Evolutionary conservation across 345 rosid genomes (phyloP).

Genomic region (Nephelium lappaceum): DNA sequence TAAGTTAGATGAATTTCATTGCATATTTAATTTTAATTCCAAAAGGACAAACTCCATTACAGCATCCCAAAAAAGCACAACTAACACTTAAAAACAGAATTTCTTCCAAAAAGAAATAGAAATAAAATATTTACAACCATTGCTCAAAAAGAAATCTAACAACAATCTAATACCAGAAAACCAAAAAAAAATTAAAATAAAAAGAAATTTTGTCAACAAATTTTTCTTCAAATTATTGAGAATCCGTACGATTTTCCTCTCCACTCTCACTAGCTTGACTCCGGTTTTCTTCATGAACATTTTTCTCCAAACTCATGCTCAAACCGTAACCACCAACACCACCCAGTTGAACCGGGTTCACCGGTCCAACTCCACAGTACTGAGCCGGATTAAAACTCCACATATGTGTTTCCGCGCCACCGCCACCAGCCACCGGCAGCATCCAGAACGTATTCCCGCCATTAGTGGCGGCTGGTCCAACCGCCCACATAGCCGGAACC

Average conservation of each 20-base stretch:
- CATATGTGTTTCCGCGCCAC: constrained; percentile 36
- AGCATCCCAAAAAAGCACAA: too few relatives aligned
- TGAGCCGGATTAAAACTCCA: constrained; percentile 45
- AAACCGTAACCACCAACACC: constrained; percentile 19
- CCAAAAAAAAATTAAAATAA: too few relatives aligned
- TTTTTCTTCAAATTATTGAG: constrained; percentile 17
- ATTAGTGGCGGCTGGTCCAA: background rate
- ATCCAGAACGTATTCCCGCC: constrained; percentile 9
- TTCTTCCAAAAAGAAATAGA: background rate
- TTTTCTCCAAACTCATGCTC: constrained; percentile 46
- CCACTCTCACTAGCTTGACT: constrained; percentile 32
- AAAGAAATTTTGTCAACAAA: too few relatives aligned
- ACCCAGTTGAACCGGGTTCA: constrained; percentile 40
- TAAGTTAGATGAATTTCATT: too few relatives aligned
- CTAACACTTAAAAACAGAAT: background rate
- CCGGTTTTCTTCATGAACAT: constrained; percentile 28
- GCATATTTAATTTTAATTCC: too few relatives aligned
- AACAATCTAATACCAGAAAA: background rate
- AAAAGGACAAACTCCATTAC: too few relatives aligned
- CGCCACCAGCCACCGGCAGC: constrained; percentile 7
- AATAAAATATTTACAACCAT: background rate
- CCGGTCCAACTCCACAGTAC: constrained; percentile 28
- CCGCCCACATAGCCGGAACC: constrained; percentile 21
- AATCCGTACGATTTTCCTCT: constrained; percentile 37
- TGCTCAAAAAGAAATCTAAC: background rate